A percentile compares a stretch with the other conserved stretches of the same genome.
Evolutionary conservation across 768 basidiomycete species (phyloP).

Genomic region (Phlegmacium glaucopus): DNA sequence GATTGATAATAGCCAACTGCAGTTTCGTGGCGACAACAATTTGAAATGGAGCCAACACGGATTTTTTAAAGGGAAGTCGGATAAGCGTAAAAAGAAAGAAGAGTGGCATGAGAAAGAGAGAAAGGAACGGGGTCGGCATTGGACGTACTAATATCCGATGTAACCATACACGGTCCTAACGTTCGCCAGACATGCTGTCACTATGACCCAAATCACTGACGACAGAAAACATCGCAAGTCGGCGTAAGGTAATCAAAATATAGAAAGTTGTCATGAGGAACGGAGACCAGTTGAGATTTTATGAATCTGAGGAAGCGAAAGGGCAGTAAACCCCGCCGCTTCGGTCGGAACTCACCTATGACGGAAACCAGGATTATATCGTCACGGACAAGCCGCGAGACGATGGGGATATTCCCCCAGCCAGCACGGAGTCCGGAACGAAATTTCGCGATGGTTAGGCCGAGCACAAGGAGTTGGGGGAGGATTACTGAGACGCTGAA

Average conservation of each 20-base stretch:
- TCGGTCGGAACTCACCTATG: slow-evolving; percentile 13
- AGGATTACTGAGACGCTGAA: slow-evolving; percentile 12
- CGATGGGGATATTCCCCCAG: slow-evolving; percentile 17
- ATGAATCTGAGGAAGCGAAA: no score
- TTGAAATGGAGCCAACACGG: background rate
- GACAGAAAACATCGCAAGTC: no score
- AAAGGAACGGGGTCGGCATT: slow-evolving; percentile 13
- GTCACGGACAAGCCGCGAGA: slow-evolving; percentile 17
- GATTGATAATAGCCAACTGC: slow-evolving; percentile 16
- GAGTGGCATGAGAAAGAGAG: slow-evolving; percentile 16
- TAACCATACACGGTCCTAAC: slow-evolving; percentile 17
- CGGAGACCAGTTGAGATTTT: no score
- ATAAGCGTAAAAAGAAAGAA: slow-evolving; percentile 1
- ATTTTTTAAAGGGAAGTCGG: background rate
- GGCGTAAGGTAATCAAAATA: no score
- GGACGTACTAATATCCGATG: slow-evolving; percentile 18
- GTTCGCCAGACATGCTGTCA: slow-evolving; percentile 13
- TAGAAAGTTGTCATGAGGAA: no score
- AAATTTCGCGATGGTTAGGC: slow-evolving; percentile 16
- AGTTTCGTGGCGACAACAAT: background rate
- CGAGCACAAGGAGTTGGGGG: slow-evolving; percentile 14
- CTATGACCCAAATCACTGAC: slow-evolving; percentile 14
- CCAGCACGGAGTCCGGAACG: slow-evolving; percentile 14
- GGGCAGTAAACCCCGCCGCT: background rate
- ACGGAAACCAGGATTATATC: slow-evolving; percentile 15